Evolutionary conservation across 2,329 filamentous ascomycete species (phyloP).

Genomic region (Neocatenulostroma microsporum): DNA sequence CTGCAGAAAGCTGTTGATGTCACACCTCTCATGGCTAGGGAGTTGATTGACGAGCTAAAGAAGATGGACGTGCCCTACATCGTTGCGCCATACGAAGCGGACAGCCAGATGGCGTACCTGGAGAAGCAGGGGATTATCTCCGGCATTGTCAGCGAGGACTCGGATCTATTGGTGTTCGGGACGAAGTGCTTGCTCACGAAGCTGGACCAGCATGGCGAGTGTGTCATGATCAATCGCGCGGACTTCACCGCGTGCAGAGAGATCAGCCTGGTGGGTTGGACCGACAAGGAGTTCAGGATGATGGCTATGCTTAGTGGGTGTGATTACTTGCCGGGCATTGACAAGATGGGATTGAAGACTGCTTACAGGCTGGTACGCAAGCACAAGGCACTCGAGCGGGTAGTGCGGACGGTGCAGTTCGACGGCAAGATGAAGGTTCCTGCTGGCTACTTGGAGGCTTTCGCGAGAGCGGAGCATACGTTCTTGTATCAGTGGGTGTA

Average conservation of each 20-base stretch:
- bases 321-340: slow-evolving; percentile 84
- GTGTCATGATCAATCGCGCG: slow-evolving; percentile 79
- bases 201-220: slow-evolving; percentile 86
- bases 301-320: slow-evolving; percentile 98
- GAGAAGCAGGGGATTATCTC: slow-evolving; percentile 76
- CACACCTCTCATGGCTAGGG: slow-evolving; percentile 88
- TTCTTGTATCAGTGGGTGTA: slow-evolving; percentile 94
- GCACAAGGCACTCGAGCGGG: slow-evolving; percentile 75
- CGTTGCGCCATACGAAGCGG: slow-evolving; percentile 94
- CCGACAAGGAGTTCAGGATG: slow-evolving; percentile 77
- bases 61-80: slow-evolving; percentile 71
- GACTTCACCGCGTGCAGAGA: slow-evolving; percentile 87
- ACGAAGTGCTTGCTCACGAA: slow-evolving; percentile 87
- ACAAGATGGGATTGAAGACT: slow-evolving; percentile 83
- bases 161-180: slow-evolving; percentile 90
- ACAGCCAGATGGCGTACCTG: slow-evolving; percentile 91
- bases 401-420: slow-evolving; percentile 76
- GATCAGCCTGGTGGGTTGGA: slow-evolving; percentile 83
- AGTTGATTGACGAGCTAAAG: slow-evolving; percentile 87
- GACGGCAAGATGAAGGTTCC: slow-evolving; percentile 80
- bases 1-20: slow-evolving; percentile 94
- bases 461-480: slow-evolving; percentile 80
- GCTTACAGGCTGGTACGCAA: slow-evolving; percentile 86
- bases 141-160: slow-evolving; percentile 93
- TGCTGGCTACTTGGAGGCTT: slow-evolving; percentile 69